Evolutionary conservation across 2,329 filamentous ascomycete genomes (phyloP), one percentile per base, ranked within the genome.

Genomic region (Penicillium psychrosexuale): DNA sequence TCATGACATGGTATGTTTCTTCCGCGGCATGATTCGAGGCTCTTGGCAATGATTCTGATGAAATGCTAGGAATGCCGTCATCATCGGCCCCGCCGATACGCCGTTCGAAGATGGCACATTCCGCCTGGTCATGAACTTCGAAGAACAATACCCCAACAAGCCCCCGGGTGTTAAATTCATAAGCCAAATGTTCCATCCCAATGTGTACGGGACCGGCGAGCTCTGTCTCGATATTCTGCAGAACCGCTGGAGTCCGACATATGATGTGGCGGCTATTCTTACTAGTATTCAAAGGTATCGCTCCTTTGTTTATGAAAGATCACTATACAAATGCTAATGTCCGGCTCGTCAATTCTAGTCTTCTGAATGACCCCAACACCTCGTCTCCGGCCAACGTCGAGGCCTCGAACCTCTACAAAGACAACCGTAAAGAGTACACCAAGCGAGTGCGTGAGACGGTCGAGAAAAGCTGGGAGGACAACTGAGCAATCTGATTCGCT

Each of bases 21-120:
- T 13, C 22, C 2, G 2, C 19, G 8, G 11, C n/a, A 30, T 43
- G 8, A 8, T n/a, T 43, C 19, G 1, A 15, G 13, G 9, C 27
- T 49, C 13, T 42, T 17, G 11, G 28, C 5, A 24, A 31, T 28
- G 12, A 5, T 53, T 27, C 61, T 62, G 46, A 59, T 57, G 19
- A 17, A 31, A 37, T 51, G 54, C 38, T 65, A 97, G 93, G 93
- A 99, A 99, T 72, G 93, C 93, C 52, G 93, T 97, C 60, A 99
- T 99, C 60, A 97, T 99, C 66, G 93, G 93, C 9, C 93, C 93
- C 37, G 91, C 91, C 57, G 94, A 99, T 69, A 99, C 94, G 1
- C 93, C 94, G 1, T 99, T 97, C 69, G 94, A 99, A 76, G 94
- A 99, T 74, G 94, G 94, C 60, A 99, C 94, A 22, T 99, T 99